A percentile compares a stretch with the other conserved stretches of the same genome.
These are phyloP conservation scores for Kuraishia hungarica DNA, from an alignment of 805 yeast species.

Conservation along the genomic window DNA sequence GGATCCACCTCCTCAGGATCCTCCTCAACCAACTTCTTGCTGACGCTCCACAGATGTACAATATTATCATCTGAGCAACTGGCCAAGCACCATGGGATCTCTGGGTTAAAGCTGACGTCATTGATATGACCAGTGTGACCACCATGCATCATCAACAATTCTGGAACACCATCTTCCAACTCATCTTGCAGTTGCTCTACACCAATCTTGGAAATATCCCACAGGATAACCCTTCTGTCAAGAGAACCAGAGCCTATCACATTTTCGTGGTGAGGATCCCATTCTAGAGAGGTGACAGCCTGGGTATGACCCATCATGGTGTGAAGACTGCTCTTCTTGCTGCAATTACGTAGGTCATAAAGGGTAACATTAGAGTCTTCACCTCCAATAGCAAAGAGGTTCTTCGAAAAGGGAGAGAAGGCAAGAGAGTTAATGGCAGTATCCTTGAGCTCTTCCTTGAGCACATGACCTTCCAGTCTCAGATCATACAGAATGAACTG, in stretches of 20 bases:
- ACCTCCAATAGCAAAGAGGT: slow-evolving; percentile 63
- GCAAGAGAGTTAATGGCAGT: slow-evolving; percentile 53
- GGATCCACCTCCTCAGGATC: slow-evolving; percentile 8
- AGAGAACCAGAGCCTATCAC: slow-evolving; percentile 68
- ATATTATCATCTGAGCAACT: slow-evolving; percentile 55
- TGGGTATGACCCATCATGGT: slow-evolving; percentile 77
- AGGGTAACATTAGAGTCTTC: slow-evolving; percentile 57
- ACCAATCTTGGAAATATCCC: slow-evolving; percentile 79
- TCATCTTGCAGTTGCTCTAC: slow-evolving; percentile 82
- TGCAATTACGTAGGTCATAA: slow-evolving; percentile 50
- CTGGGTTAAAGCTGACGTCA: slow-evolving; percentile 65
- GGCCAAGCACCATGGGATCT: slow-evolving; percentile 69
- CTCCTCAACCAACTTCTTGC: slow-evolving; percentile 21
- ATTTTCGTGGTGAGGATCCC: slow-evolving; percentile 73
- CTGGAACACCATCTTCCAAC: slow-evolving; percentile 87
- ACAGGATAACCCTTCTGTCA: slow-evolving; percentile 69
- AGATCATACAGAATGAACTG: slow-evolving; percentile 46
- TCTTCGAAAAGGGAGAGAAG: slow-evolving; percentile 52
- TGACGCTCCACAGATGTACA: slow-evolving; percentile 50
- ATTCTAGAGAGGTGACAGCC: slow-evolving; percentile 62
- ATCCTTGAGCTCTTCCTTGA: slow-evolving; percentile 16
- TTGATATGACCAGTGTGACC: slow-evolving; percentile 78
- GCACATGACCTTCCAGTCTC: slow-evolving; percentile 22
- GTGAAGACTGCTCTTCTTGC: slow-evolving; percentile 37
- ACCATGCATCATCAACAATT: slow-evolving; percentile 84